Evolutionary conservation across 495 filamentous ascomycete species (phyloP), one percentile per base, ranked within the genome.

Genomic region (Aspergillus campestris): DNA sequence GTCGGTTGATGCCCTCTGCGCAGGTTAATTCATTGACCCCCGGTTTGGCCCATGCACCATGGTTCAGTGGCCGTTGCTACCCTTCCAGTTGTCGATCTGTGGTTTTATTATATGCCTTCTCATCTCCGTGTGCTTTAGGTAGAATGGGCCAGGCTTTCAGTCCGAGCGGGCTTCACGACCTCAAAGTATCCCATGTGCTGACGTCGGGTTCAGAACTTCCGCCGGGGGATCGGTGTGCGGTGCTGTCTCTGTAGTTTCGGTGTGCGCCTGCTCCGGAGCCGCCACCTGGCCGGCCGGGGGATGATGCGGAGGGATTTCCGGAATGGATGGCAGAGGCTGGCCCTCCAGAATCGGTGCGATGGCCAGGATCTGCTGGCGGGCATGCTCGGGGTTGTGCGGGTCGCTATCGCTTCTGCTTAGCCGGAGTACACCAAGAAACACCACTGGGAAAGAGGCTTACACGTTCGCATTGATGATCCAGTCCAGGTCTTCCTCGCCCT

Each of bases 381-480:
- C 86, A 48, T 82, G 74, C 45, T 89, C 71, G 0, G 86, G 80
- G 11, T 87, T 80, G 33, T 75, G 64, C 31, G 74, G 72, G 44
- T 86, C 79, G 49, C 89, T 92, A 53, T 65, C 62, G 6, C 9
- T 37, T 24, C 13, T 9, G 34, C 40, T 32, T 45, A 42, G 5
- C 24, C 27, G 32, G 6, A 29, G 27, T 11, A 8, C 5, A 29
- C 9, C 29, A 27, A 31, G 38, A n/a, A 48, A 42, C 34, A 38
- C 30, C 8, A 13, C 7, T 36, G 13, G 27, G 37, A 30, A 33
- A 44, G 13, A 27, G 27, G 65, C 83, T 66, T 68, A 96, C 88
- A 97, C 80, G 48, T 83, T 70, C 9, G 94, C 84, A 59, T 89
- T 84, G 56, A 99, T 83, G 55, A 97, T 88, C 87, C 87, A 99